Conservation (phyloP, 345 rosid genomes). For the Populus simonii region DNA sequence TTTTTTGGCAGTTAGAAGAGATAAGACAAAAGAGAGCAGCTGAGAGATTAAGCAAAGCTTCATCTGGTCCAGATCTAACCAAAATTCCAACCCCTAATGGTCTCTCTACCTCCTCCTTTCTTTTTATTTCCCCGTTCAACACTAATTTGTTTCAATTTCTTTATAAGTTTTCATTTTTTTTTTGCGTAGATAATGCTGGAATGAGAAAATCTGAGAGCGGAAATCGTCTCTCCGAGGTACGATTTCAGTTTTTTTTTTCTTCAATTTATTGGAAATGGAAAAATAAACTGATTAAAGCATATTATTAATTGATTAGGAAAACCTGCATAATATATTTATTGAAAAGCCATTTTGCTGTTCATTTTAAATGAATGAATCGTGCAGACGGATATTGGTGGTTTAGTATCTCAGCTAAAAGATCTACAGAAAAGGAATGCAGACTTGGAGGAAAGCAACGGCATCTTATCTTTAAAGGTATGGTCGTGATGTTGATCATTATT, state of each 20-base stretch:
- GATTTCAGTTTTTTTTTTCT: background rate
- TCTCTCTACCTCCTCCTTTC: slow-evolving; percentile 19
- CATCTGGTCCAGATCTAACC: slow-evolving; percentile 83
- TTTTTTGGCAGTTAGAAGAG: slow-evolving; percentile 63
- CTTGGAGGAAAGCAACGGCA: slow-evolving; percentile 63
- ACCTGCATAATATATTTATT: background rate
- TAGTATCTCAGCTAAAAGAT: slow-evolving; percentile 80
- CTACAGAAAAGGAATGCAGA: slow-evolving; percentile 66
- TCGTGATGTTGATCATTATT: background rate
- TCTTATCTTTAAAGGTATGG: slow-evolving; percentile 47
- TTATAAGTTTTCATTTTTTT: background rate
- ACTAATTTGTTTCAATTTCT: background rate
- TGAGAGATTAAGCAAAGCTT: slow-evolving; percentile 69
- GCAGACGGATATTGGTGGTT: slow-evolving; percentile 85
- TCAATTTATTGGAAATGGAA: background rate
- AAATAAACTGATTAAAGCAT: background rate
- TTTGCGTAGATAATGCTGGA: slow-evolving; percentile 45
- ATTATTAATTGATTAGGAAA: background rate
- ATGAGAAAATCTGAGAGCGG: slow-evolving; percentile 80
- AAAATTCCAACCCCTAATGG: slow-evolving; percentile 50
- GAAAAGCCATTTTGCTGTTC: background rate
- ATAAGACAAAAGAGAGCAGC: slow-evolving; percentile 94
- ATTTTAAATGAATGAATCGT: slow-evolving; percentile 11
- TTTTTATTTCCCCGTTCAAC: background rate
- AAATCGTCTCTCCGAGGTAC: slow-evolving; percentile 77